Conservation (phyloP, 2,329 filamentous ascomycete genomes). For the Aspergillus pseudotamarii region DNA sequence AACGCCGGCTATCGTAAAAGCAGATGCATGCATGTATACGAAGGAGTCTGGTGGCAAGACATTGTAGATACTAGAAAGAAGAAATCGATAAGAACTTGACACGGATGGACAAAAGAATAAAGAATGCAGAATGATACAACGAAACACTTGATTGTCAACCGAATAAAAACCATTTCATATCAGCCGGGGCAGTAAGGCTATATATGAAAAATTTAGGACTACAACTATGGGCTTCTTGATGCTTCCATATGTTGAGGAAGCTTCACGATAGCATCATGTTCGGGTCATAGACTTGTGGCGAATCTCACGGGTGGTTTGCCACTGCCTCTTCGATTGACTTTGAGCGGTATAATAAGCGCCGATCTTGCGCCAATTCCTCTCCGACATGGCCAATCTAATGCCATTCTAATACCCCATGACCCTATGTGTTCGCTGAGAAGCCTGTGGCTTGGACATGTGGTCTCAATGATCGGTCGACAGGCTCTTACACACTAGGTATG, state of each 20-base stretch:
- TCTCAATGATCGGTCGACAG: too few relatives aligned
- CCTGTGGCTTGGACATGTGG: too few relatives aligned
- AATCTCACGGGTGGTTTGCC: not conserved
- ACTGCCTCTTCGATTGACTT: not conserved
- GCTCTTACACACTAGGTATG: too few relatives aligned
- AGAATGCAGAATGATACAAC: not conserved
- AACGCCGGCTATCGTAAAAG: not conserved
- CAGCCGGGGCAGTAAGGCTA: not conserved
- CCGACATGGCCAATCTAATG: not conserved
- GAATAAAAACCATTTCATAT: fast-evolving
- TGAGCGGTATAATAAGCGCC: too few relatives aligned
- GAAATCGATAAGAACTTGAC: too few relatives aligned
- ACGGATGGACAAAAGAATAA: not conserved
- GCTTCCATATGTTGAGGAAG: not conserved
- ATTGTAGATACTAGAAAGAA: not conserved
- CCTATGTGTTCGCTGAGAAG: too few relatives aligned
- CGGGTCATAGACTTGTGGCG: not conserved
- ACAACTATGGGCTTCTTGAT: not conserved
- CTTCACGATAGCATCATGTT: not conserved
- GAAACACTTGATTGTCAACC: not conserved
- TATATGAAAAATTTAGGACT: not conserved
- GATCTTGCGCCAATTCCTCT: too few relatives aligned
- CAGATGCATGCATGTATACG: not conserved
- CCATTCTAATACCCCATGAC: not conserved
- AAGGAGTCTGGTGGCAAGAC: not conserved